Evolutionary conservation across 169 alveolate species (phyloP), one percentile per base, ranked within the genome.

Genomic region (Plasmodium vivax): DNA sequence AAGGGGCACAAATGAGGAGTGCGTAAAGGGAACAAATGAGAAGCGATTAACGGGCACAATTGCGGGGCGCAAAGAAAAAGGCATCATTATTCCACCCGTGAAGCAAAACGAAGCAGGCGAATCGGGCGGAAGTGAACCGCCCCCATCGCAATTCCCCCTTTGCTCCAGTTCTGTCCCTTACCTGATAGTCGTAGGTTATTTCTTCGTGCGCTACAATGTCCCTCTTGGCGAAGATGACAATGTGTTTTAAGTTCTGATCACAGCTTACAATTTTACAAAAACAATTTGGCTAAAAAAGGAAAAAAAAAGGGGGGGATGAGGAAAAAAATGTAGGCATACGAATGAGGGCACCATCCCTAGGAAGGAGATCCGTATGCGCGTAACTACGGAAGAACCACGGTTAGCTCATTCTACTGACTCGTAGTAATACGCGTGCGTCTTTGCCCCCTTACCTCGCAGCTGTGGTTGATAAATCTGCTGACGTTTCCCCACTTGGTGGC

Each of bases 381-480:
- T 71, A 75, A 74, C 8, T 56, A n/a, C 90, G 36, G 23, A 14
- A 51, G 8, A 19, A 51, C 23, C 23, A 14, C 16, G 23, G 2
- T 14, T 0, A 45, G n/a, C 0, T 51, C 62, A 12, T 51, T 3
- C 62, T 3, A 1, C 23, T 51, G 19, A 51, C 23, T 16, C 19
- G 34, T 34, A 58, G 10, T 62, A 81, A 43, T 92, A 8, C 92
- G 34, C 19, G 92, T 38, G 16, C 45, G 82, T 16, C 79, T 82
- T 34, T 84, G 54, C 14, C 79, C 83, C 30, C 85, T 34, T 91
- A 97, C 99, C 96, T 98, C 99, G 93, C 99, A 99, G 83, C 99
- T 98, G 96, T 99, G 99, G 96, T 99, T 99, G 84, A 99, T 98
- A 95, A 98, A 99, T 75, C 99, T 96, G 34, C 99, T 99, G 88